A percentile compares a stretch with the other conserved stretches of the same genome.
These are phyloP conservation scores for Ascochyta rabiei DNA, from an alignment of 2,329 filamentous ascomycete species.

Conservation along the genomic window DNA sequence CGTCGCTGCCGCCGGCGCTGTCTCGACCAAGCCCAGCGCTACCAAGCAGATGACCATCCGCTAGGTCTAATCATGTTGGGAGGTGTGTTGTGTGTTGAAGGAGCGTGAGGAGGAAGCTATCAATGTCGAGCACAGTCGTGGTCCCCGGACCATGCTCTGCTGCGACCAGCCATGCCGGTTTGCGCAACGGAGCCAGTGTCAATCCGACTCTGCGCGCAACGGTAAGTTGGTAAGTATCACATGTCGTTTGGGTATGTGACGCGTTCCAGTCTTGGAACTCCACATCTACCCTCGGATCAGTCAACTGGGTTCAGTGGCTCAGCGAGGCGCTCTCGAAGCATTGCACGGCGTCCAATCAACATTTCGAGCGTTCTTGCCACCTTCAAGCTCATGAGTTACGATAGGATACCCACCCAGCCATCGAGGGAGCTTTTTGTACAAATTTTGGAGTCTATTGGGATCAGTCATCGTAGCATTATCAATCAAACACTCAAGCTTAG, in stretches of 20 bases:
- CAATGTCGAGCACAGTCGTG: constrained; percentile 16
- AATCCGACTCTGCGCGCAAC: constrained; percentile 49
- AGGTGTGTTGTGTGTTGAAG: neutral
- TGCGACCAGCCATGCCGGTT: constrained; percentile 36
- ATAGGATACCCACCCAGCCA: constrained; percentile 19
- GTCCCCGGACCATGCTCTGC: constrained; percentile 7
- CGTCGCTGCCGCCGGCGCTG: constrained; percentile 67
- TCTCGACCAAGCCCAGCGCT: constrained; percentile 78
- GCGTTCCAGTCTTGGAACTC: constrained; percentile 41
- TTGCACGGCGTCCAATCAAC: constrained; percentile 17
- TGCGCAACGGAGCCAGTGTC: constrained; percentile 46
- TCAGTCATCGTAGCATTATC: constrained; percentile 12
- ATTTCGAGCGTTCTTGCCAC: constrained; percentile 18
- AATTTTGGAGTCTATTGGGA: constrained; percentile 14
- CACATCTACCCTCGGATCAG: constrained; percentile 41
- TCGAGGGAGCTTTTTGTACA: constrained; percentile 14
- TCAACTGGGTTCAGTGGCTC: constrained; percentile 19
- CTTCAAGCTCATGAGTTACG: constrained; percentile 18
- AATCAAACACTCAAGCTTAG: constrained; percentile 12
- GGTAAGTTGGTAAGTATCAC: constrained; percentile 52
- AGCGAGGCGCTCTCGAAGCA: constrained; percentile 20
- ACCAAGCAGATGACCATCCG: constrained; percentile 86
- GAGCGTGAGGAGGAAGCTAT: constrained; percentile 7
- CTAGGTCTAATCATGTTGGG: constrained; percentile 22
- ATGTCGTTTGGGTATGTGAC: constrained; percentile 50